Conservation (phyloP, 495 filamentous ascomycete species). For the Cladorrhinum samala region DNA sequence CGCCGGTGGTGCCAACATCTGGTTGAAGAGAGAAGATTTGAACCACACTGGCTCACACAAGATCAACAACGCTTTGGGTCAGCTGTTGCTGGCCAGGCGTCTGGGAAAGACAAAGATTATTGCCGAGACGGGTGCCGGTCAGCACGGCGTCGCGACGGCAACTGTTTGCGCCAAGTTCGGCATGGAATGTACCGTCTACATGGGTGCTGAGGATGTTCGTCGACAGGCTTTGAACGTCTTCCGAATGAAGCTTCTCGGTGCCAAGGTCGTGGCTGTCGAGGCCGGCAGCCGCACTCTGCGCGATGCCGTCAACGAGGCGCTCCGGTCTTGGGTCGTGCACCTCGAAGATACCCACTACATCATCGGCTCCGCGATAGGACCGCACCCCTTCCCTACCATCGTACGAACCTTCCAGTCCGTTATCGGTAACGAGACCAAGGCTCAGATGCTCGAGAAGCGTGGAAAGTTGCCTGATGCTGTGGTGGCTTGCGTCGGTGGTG, state of each 20-base stretch:
- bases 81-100: slow-evolving; percentile 72
- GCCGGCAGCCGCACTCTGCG: slow-evolving; percentile 78
- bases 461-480: slow-evolving; percentile 93
- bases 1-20: slow-evolving; percentile 87
- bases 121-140: slow-evolving; percentile 92
- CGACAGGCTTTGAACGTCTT: slow-evolving; percentile 94
- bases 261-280: slow-evolving; percentile 79
- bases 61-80: slow-evolving; percentile 94
- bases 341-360: slow-evolving; percentile 93
- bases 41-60: slow-evolving; percentile 88
- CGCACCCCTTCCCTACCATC: slow-evolving; percentile 93
- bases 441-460: slow-evolving; percentile 71
- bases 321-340: slow-evolving; percentile 81
- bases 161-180: slow-evolving; percentile 96
- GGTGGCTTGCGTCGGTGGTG: slow-evolving; percentile 92
- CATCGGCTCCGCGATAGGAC: slow-evolving; percentile 90
- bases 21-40: slow-evolving; percentile 90
- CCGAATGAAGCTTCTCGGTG: slow-evolving; percentile 92
- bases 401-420: slow-evolving; percentile 93
- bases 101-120: slow-evolving; percentile 92
- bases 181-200: slow-evolving; percentile 92
- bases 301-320: slow-evolving; percentile 93
- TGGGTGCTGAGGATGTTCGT: slow-evolving; percentile 92
- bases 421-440: slow-evolving; percentile 87
- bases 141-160: slow-evolving; percentile 92